phyloP scores from a whole-genome alignment of 257 asterid genomes.

The Solanum medicagineum region DNA sequence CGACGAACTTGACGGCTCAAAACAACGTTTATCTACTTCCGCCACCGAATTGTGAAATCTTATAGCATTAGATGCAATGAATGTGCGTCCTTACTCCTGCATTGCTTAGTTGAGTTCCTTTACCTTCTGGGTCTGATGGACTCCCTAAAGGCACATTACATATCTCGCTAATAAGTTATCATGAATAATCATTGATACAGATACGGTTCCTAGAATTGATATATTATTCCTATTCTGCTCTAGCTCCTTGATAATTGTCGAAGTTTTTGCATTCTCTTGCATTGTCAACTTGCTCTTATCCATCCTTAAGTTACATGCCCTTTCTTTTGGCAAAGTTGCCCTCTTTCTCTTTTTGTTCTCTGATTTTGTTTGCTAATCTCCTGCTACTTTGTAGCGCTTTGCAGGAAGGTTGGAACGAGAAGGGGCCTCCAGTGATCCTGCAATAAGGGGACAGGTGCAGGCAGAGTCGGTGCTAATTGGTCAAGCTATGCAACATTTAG shows the following conservation, averaged over 20 bases:
- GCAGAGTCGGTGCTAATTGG: slow-evolving; percentile 57
- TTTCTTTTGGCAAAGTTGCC: not conserved
- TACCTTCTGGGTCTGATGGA: not conserved
- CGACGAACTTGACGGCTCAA: not conserved
- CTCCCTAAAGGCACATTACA: not conserved
- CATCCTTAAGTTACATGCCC: not conserved
- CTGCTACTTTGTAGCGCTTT: slow-evolving; percentile 52
- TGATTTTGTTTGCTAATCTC: slow-evolving; percentile 28
- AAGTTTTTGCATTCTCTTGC: not conserved
- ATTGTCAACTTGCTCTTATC: not conserved
- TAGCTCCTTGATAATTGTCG: not conserved
- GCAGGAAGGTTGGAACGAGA: slow-evolving; percentile 69
- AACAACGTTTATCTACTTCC: not conserved
- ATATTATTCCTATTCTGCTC: not conserved
- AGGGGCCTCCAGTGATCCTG: slow-evolving; percentile 50
- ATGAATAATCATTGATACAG: not conserved
- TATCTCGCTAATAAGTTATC: not conserved
- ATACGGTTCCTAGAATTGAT: not conserved
- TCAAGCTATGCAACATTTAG: slow-evolving; percentile 82
- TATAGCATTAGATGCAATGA: not conserved
- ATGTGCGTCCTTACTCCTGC: not conserved
- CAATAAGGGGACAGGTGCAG: slow-evolving; percentile 65
- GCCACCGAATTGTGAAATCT: not conserved
- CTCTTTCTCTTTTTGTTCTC: not conserved
- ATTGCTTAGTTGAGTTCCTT: not conserved